Base-by-base conservation (phyloP, 495 filamentous ascomycete genomes). In the Neurospora sp. region DNA sequence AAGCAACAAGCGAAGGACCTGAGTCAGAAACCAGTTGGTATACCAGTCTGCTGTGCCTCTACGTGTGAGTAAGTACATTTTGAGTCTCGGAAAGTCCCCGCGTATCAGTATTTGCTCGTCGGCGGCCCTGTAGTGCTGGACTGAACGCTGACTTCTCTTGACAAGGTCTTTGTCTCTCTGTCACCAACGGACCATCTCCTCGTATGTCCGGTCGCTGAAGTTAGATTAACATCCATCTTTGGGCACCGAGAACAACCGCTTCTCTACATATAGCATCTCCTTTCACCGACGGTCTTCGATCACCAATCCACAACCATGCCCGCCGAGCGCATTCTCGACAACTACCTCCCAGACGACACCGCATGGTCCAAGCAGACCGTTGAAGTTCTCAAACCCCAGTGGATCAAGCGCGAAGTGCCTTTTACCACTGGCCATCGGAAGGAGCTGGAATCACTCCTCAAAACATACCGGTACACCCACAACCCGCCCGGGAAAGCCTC, bases 31-130 rank as follows among this genome's bases (percentile, higher is more conserved):
- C 42, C 42, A n/a, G 4, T 44, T 9, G 18, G 3, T n/a, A n/a
- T n/a, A 44, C 0, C 0, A n/a, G 7, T n/a, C 0, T 44, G 0
- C 7, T 0, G 18, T n/a, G 18, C 0, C 0, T 3, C 7, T 18
- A n/a, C 9, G 42, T 1, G 18, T 44, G 42, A 44, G 42, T 44
- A 44, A 44, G 0, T 3, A 1, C 41, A 1, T 8, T 2, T 35
- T 7, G 41, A 18, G 4, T 44, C 41, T 44, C n/a, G 41, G 16
- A 44, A 44, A 6, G 16, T 44, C 7, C 41, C 16, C 7, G 5
- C 1, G 41, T 44, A 44, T 44, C 4, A 42, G 0, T 18, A 0
- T 1, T 1, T 0, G 41, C 41, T 2, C 1, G 41, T 12, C 16
- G 0, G 18, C 16, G 42, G 42, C 42, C 1, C 0, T 44, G 1